A percentile compares a stretch with the other conserved stretches of the same genome.
These are phyloP conservation scores for Gracilaria gracilis DNA, from an alignment of 23 red algal species.

Conservation along the genomic window DNA sequence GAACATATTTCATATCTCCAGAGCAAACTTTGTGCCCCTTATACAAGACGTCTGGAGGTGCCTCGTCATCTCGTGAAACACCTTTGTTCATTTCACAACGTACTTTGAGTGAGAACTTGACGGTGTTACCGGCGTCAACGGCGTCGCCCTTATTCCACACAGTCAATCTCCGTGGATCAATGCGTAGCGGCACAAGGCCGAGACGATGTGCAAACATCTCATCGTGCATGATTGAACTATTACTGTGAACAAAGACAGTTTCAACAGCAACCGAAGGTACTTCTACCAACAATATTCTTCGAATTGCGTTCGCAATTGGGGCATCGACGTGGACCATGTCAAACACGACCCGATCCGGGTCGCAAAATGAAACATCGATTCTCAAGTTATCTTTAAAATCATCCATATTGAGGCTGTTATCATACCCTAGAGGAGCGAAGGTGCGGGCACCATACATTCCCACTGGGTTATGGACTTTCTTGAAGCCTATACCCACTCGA, in stretches of 20 bases:
- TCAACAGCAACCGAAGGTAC: constrained; percentile 95
- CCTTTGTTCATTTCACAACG: constrained; percentile 60
- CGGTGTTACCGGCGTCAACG: constrained; percentile 58
- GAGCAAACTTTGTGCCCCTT: constrained; percentile 74
- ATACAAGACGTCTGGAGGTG: constrained; percentile 76
- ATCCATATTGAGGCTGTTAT: constrained; percentile 68
- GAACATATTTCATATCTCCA: constrained; percentile 70
- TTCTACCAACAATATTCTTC: constrained; percentile 92
- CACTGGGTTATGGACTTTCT: constrained; percentile 59
- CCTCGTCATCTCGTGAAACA: constrained; percentile 71
- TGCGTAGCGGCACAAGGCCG: constrained; percentile 88
- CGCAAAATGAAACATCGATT: constrained; percentile 44
- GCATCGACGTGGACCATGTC: constrained; percentile 81
- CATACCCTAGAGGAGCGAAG: constrained; percentile 45
- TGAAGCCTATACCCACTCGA: constrained; percentile 64
- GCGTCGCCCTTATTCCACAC: constrained; percentile 58
- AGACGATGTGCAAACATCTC: constrained; percentile 98
- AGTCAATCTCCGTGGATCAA: constrained; percentile 75
- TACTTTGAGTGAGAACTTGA: constrained; percentile 73
- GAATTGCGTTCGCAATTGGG: constrained; percentile 92
- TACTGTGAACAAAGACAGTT: constrained; percentile 83
- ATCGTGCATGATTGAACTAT: constrained; percentile 92
- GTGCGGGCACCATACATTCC: constrained; percentile 74
- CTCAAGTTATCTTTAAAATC: constrained; percentile 50
- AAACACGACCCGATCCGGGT: constrained; percentile 74